A percentile compares a stretch with the other conserved stretches of the same genome.
Evolutionary conservation across 2,329 filamentous ascomycete genomes (phyloP).

Genomic region (Fusarium praegraminearum): DNA sequence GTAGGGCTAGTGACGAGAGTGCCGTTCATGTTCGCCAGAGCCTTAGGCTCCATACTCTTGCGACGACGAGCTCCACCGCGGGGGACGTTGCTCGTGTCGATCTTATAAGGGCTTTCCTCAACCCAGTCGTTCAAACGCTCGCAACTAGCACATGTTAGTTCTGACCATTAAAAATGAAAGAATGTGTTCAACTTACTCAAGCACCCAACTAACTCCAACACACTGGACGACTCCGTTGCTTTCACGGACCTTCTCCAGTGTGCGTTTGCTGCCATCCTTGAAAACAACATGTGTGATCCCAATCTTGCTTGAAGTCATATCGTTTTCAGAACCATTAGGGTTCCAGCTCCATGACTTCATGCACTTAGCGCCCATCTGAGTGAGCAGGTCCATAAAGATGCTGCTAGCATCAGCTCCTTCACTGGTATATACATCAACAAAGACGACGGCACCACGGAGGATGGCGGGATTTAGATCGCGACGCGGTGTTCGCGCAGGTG

Average conservation of each 20-base stretch:
- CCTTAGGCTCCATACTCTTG: slow-evolving; percentile 84
- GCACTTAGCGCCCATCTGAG: slow-evolving; percentile 84
- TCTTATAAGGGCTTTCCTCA: slow-evolving; percentile 75
- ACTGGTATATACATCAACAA: slow-evolving; percentile 85
- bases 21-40: slow-evolving; percentile 76
- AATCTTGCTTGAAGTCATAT: slow-evolving; percentile 63
- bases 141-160: slow-evolving; percentile 65
- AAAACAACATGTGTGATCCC: slow-evolving; percentile 91
- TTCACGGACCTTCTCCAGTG: slow-evolving; percentile 82
- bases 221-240: slow-evolving; percentile 82
- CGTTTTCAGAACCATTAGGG: slow-evolving; percentile 56
- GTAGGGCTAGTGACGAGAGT: slow-evolving; percentile 64
- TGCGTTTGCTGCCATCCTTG: slow-evolving; percentile 86
- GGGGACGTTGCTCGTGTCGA: slow-evolving; percentile 75
- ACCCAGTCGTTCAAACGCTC: slow-evolving; percentile 82
- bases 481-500: slow-evolving; percentile 68
- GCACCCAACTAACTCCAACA: slow-evolving; percentile 88
- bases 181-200: slow-evolving; percentile 73
- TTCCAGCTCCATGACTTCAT: slow-evolving; percentile 83
- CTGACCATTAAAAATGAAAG: background rate
- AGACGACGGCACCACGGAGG: slow-evolving; percentile 79
- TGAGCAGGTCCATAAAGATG: slow-evolving; percentile 84
- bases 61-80: slow-evolving; percentile 78
- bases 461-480: slow-evolving; percentile 65
- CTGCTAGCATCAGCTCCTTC: slow-evolving; percentile 84